Evolutionary conservation across 106 monocot species (phyloP), one percentile per base, ranked within the genome.

Genomic region (Hemerocallis citrina): DNA sequence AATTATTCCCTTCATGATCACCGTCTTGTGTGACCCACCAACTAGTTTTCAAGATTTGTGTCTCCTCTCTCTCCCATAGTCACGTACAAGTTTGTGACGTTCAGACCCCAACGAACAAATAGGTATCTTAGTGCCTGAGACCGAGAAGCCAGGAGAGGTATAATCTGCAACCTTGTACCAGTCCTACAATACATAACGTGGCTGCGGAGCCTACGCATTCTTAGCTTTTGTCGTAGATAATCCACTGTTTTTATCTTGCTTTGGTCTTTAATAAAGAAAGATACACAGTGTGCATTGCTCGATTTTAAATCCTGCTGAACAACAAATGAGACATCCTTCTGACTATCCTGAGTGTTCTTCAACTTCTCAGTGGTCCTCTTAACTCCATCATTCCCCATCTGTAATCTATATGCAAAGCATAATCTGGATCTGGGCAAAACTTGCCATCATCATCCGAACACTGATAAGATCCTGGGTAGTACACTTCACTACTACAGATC

Each of bases 51-150:
- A 36, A 67, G 68, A 52, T 83, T 71, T n/a, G 77, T 77, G 44
- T 83, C 74, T 1, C 82, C 82, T 43, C 64, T 77, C 6, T 83
- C 77, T n/a, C 82, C 82, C 0, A 77, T 61, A 24, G 77, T 74
- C 21, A 83, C 74, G 33, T 62, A 77, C 70, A 83, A 74, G 37
- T 77, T 77, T 7, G 74, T 5, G 12, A 83, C 59, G 22, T 83
- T 78, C 56, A 38, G 11, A 38, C 11, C 37, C 11, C 37, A 38
- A 67, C 5, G 10, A 0, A 6, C 5, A 38, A 6, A 38, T 38
- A 38, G 5, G n/a, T 65, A 92, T 86, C 91, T 92, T 30, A 92
- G 71, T 30, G 86, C 91, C 66, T 92, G 91, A 43, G 77, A 83
- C 20, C 91, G 58, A 27, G 91, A 92, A 28, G 91, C 91, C 7